Evolutionary conservation across 768 basidiomycete genomes (phyloP), one percentile per base, ranked within the genome.

Genomic region (Cubamyces lactineus): DNA sequence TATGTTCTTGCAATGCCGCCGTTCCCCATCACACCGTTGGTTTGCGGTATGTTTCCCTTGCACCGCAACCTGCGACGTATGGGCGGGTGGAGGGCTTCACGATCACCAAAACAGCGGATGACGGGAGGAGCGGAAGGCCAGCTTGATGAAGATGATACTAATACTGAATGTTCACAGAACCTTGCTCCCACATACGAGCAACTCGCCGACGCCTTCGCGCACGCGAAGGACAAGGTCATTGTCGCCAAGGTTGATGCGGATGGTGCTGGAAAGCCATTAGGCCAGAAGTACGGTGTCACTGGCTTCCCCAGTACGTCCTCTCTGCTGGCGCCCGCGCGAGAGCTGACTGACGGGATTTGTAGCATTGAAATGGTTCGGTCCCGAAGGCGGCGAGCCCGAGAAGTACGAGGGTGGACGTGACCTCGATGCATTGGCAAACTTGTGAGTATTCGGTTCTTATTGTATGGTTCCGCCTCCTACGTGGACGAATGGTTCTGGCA

Each of bases 181-280:
- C 89, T 96, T 62, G 95, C 93, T 0, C 95, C 96, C 3, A 75
- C 78, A 0, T 98, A 92, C 66, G 95, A 96, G 72, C 82, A 96
- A 72, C 85, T 98, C 26, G 95, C 88, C 28, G 91, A 96, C 69
- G 90, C 90, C n/a, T 98, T 86, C 71, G 76, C 83, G 3, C 83
- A 88, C 56, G 85, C 82, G 54, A 89, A 89, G 64, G 87, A 93
- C 70, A 92, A 91, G 71, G 90, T 98, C 21, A 69, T 92, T 53
- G 84, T 98, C 67, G 95, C 94, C 55, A 96, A 96, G 71, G 88
- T 96, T 12, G 94, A 98, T 66, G 94, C 94, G 1, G 95, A 98
- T 70, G 93, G 94, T 52, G 88, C 72, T 43, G 95, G 94, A 52
- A 88, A 86, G 68, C 80, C 86, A 2, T 70, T 94, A 43, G 95